Evolutionary conservation across 768 basidiomycete species (phyloP).

Genomic region (Podaxis sp.): DNA sequence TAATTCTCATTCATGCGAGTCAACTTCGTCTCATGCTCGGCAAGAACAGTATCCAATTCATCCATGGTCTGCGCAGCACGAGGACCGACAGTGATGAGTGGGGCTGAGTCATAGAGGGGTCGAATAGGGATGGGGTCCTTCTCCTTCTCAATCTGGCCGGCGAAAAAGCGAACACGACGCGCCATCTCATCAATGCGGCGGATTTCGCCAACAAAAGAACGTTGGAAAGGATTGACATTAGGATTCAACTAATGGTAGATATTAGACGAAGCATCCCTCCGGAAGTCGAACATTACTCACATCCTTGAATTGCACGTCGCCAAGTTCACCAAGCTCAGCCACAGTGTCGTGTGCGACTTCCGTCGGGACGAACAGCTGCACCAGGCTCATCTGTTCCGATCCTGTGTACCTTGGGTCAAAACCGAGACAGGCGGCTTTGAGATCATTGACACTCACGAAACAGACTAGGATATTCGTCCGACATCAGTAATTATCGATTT

Average conservation of each 20-base stretch:
- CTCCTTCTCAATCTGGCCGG: slow-evolving; percentile 80
- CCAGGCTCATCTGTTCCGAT: slow-evolving; percentile 97
- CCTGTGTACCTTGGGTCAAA: slow-evolving; percentile 39
- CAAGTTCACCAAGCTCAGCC: slow-evolving; percentile 90
- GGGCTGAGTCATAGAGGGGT: slow-evolving; percentile 81
- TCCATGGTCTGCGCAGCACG: slow-evolving; percentile 92
- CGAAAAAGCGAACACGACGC: slow-evolving; percentile 89
- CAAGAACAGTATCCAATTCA: slow-evolving; percentile 83
- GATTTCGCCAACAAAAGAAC: slow-evolving; percentile 95
- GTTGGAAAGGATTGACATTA: slow-evolving; percentile 94
- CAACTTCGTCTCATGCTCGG: slow-evolving; percentile 82
- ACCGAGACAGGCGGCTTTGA: background rate
- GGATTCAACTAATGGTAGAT: slow-evolving; percentile 77
- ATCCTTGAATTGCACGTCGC: slow-evolving; percentile 97
- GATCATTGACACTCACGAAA: slow-evolving; percentile 55
- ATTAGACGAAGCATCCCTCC: background rate
- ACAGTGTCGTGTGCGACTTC: slow-evolving; percentile 98
- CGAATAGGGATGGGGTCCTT: slow-evolving; percentile 79
- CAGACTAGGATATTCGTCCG: slow-evolving; percentile 77
- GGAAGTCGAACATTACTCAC: slow-evolving; percentile 37
- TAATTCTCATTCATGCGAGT: slow-evolving; percentile 92
- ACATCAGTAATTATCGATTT: slow-evolving; percentile 36
- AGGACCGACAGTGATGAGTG: slow-evolving; percentile 85
- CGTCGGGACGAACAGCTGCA: slow-evolving; percentile 94
- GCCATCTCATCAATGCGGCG: slow-evolving; percentile 95